These are phyloP conservation scores for Cucurbita ficifolia DNA, from an alignment of 306 rosid species.

Conservation along the genomic window DNA sequence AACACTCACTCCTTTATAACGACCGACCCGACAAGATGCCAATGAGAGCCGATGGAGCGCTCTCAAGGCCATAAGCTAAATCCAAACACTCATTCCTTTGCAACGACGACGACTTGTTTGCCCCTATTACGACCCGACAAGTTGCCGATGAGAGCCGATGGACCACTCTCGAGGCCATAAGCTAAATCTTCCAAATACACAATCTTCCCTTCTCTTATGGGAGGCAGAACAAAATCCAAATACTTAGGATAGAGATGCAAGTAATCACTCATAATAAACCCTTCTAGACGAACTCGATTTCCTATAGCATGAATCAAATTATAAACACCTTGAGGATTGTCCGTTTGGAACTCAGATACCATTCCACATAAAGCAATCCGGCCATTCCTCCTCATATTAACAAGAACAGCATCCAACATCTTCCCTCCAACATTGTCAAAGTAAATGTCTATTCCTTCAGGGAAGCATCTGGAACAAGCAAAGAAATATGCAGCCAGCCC, in stretches of 20 bases:
- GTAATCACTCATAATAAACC: slow-evolving; percentile 27
- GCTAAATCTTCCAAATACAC: slow-evolving; percentile 18
- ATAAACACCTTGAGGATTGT: slow-evolving; percentile 35
- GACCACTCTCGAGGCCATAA: slow-evolving; percentile 26
- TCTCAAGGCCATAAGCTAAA: not conserved
- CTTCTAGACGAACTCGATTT: slow-evolving; percentile 33
- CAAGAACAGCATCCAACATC: slow-evolving; percentile 42
- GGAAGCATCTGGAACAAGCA: slow-evolving; percentile 26
- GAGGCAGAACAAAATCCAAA: slow-evolving; percentile 42
- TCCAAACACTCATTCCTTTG: slow-evolving; percentile 7
- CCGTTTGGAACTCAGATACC: slow-evolving; percentile 41
- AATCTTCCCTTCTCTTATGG: slow-evolving; percentile 34
- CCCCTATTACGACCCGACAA: slow-evolving; percentile 25
- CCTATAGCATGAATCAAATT: slow-evolving; percentile 20
- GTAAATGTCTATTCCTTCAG: slow-evolving; percentile 52
- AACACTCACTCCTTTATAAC: slow-evolving; percentile 12
- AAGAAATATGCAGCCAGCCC: not conserved
- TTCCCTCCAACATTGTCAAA: slow-evolving; percentile 61
- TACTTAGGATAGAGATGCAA: slow-evolving; percentile 37
- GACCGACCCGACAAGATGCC: slow-evolving; percentile 22
- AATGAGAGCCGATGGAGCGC: slow-evolving; percentile 18
- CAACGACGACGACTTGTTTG: slow-evolving; percentile 22
- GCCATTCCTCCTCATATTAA: slow-evolving; percentile 34
- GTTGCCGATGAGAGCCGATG: slow-evolving; percentile 20
- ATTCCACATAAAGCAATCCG: slow-evolving; percentile 42